Percentiles rank a stretch among this genome's conserved stretches.
phyloP scores from a whole-genome alignment of 495 filamentous ascomycete genomes.

The Penicillium maclennaniae region DNA sequence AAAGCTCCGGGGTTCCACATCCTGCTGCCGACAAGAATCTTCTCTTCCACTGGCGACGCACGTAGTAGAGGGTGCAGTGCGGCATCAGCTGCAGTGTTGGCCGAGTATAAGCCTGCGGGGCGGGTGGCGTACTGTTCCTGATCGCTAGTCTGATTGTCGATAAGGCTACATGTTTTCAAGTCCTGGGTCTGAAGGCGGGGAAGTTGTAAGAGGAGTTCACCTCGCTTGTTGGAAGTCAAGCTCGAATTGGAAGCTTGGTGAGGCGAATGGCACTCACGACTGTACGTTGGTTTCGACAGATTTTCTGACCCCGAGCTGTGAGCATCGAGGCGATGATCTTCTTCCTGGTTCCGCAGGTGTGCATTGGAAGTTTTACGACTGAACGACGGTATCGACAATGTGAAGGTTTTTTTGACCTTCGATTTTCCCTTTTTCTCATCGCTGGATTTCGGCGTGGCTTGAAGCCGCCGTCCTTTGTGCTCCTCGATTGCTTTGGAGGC shows the following conservation, averaged over 20 bases:
- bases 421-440: background rate
- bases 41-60: constrained; percentile 13
- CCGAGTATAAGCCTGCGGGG: constrained; percentile 1
- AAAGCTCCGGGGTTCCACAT: constrained; percentile 9
- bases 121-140: background rate
- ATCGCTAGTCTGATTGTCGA: constrained; percentile 4
- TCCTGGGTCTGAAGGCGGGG: constrained; percentile 38
- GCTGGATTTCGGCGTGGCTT: background rate
- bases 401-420: constrained; percentile 17
- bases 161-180: constrained; percentile 7
- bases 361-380: constrained; percentile 2
- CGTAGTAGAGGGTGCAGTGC: background rate
- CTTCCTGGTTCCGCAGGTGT: background rate
- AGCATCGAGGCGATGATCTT: constrained; percentile 3
- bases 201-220: constrained; percentile 28
- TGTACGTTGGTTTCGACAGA: constrained; percentile 8
- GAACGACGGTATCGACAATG: constrained; percentile 14
- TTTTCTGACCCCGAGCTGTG: constrained; percentile 15
- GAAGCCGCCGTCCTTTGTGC: background rate
- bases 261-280: background rate
- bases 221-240: constrained; percentile 14
- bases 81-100: background rate
- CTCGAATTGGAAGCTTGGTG: background rate
- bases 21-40: constrained; percentile 25
- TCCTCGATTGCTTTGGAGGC: background rate